Conservation (phyloP, 305 asterid genomes). For the Plantago coronopus region DNA sequence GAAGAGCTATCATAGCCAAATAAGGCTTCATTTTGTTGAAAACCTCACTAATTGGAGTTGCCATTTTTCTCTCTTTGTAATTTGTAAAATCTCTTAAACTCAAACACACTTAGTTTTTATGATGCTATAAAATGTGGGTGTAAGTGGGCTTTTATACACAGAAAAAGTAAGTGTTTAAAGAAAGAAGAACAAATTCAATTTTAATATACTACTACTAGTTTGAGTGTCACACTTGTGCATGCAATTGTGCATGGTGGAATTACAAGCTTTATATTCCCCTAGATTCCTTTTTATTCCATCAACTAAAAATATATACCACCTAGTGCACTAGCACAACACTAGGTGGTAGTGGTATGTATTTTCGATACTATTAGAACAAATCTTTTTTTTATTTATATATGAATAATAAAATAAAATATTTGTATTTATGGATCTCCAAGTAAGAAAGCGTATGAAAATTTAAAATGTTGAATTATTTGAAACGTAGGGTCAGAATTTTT, state of each 20-base stretch:
- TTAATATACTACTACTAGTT: constrained; percentile 19
- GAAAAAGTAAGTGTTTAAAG: constrained; percentile 16
- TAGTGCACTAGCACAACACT: neutral
- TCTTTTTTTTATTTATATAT: too few species aligned
- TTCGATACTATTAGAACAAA: neutral
- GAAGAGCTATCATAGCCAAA: constrained; percentile 76
- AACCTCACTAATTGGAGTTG: neutral
- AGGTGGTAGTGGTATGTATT: too few species aligned
- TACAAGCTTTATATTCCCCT: constrained; percentile 27
- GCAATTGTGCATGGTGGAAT: constrained; percentile 24
- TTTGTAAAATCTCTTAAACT: constrained; percentile 1
- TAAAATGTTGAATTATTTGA: constrained; percentile 23
- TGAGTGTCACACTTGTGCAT: constrained; percentile 31
- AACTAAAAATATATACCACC: constrained; percentile 14
- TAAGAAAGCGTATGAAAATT: neutral
- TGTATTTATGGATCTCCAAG: too few species aligned
- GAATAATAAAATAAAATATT: too few species aligned
- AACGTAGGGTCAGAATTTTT: constrained; percentile 31
- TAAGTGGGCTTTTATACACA: constrained; percentile 46
- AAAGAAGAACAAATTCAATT: constrained; percentile 20
- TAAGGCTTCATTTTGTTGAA: constrained; percentile 56
- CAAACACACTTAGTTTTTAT: too few species aligned
- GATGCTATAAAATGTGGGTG: neutral
- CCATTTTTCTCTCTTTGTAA: constrained; percentile 25
- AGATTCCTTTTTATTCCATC: constrained; percentile 44